A percentile compares a stretch with the other conserved stretches of the same genome.
phyloP scores from a whole-genome alignment of 345 rosid species.

The Sisymbrium altissimum region DNA sequence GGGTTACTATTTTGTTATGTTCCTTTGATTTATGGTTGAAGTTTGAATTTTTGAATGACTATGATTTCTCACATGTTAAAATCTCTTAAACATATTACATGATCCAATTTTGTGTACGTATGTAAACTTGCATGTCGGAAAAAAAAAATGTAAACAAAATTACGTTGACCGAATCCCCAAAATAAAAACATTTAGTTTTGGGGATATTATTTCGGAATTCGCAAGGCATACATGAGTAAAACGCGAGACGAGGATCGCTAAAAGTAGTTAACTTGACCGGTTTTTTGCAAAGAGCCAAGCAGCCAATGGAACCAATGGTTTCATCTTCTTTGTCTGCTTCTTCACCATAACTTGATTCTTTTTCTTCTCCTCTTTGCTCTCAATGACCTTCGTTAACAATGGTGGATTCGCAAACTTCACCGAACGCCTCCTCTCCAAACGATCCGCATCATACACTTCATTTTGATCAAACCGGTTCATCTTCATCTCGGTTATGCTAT shows the following conservation, averaged over 20 bases:
- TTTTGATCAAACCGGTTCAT: slow-evolving; percentile 19
- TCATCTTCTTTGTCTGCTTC: slow-evolving; percentile 38
- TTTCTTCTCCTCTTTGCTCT: slow-evolving; percentile 34
- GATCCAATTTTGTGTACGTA: no score
- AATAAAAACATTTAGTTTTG: neutral
- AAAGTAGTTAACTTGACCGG: slow-evolving; percentile 22
- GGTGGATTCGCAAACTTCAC: slow-evolving; percentile 73
- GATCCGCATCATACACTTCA: slow-evolving; percentile 13
- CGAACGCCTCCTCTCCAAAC: slow-evolving; percentile 54
- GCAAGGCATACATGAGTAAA: neutral
- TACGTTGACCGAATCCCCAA: neutral
- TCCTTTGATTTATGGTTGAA: no score
- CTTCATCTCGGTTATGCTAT: slow-evolving; percentile 22
- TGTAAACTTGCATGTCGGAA: neutral
- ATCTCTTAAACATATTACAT: no score
- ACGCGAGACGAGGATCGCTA: neutral
- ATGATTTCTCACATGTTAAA: no score
- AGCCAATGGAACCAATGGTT: slow-evolving; percentile 46
- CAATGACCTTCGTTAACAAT: slow-evolving; percentile 41
- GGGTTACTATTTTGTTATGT: no score
- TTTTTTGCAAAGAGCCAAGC: slow-evolving; percentile 61
- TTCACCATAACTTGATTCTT: slow-evolving; percentile 35
- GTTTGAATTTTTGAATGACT: no score
- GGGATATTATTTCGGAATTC: neutral
- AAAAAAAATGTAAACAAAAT: neutral